A percentile compares a stretch with the other conserved stretches of the same genome.
These are phyloP conservation scores for Trametopsis cervina DNA, from an alignment of 768 basidiomycete species.

Conservation along the genomic window DNA sequence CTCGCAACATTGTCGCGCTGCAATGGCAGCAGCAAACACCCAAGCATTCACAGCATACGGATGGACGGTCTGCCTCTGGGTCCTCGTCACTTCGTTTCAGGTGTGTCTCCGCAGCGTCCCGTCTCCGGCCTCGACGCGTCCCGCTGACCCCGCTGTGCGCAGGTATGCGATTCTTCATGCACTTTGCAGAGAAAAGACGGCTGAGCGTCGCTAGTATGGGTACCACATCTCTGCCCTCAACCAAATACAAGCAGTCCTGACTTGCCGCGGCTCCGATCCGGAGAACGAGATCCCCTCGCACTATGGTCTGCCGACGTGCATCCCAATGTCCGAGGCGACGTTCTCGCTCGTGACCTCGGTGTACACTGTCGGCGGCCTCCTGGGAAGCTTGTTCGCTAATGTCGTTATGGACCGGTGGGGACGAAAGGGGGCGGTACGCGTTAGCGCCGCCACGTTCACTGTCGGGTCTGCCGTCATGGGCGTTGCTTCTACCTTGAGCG, in stretches of 20 bases:
- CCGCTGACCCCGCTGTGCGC: neutral
- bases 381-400: conserved; percentile 68
- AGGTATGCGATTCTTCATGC: neutral
- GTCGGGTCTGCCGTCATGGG: conserved; percentile 63
- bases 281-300: conserved; percentile 17
- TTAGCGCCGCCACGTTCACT: conserved; percentile 49
- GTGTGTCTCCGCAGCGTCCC: conserved; percentile 18
- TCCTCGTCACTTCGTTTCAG: conserved; percentile 55
- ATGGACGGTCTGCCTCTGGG: conserved; percentile 61
- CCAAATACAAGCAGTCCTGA: conserved; percentile 74
- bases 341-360: conserved; percentile 83
- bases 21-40: conserved; percentile 12
- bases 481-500: conserved; percentile 45
- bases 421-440: conserved; percentile 56
- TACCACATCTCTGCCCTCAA: conserved; percentile 91
- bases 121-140: neutral
- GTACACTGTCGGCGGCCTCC: conserved; percentile 83
- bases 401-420: conserved; percentile 65
- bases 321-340: conserved; percentile 66
- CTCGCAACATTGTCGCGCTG: neutral
- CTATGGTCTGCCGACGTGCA: conserved; percentile 59
- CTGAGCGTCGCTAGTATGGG: conserved; percentile 55
- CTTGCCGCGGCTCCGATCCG: conserved; percentile 40
- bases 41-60: conserved; percentile 53
- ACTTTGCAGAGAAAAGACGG: neutral